Base-by-base conservation (phyloP, 2,329 filamentous ascomycete species). In the Fusarium acutatum region DNA sequence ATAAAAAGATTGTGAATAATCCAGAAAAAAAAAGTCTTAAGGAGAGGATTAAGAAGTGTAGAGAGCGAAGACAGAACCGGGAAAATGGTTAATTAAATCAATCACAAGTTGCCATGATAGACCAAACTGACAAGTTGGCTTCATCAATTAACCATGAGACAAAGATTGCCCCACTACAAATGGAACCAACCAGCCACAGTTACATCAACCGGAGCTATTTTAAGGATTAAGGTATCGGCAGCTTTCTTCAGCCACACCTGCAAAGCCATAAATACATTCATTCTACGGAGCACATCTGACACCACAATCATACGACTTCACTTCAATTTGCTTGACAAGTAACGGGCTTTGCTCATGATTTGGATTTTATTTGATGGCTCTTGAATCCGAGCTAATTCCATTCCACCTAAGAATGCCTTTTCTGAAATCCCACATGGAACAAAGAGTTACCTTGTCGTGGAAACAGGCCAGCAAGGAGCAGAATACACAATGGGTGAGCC, bases 61-160 rank as follows among this genome's bases (percentile, higher is more conserved):
- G 46, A 30, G 56, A 70, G 53, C 24, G 67, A 71, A 63, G 65
- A 69, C 38, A n/a, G 50, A 64, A 41, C 30, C 41, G 69, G 61
- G 32, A 58, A 66, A 67, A 53, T 47, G 67, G 65, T 30, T 57
- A 56, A 56, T 62, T 61, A 72, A 64, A 61, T 63, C 41, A 72
- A 62, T 65, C 58, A 68, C 44, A 43, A 74, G 64, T 59, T 75
- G 67, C 63, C 75, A 78, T 78, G 72, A 76, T 76, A 68, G 69
- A 76, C 75, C 69, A 70, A 78, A 78, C 74, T 77, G 67, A 70
- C 67, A 70, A 78, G 75, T 72, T 78, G 77, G 69, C 77, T 78
- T 78, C 60, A 78, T 70, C 60, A 53, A 32, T 58, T 50, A 58
- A 60, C 49, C 62, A 74, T 69, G 60, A 74, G 68, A 74, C 40